Percentiles rank a stretch among this genome's conserved stretches.
Evolutionary conservation across 2,329 filamentous ascomycete species (phyloP).

Genomic region (Fusarium dlaminii): DNA sequence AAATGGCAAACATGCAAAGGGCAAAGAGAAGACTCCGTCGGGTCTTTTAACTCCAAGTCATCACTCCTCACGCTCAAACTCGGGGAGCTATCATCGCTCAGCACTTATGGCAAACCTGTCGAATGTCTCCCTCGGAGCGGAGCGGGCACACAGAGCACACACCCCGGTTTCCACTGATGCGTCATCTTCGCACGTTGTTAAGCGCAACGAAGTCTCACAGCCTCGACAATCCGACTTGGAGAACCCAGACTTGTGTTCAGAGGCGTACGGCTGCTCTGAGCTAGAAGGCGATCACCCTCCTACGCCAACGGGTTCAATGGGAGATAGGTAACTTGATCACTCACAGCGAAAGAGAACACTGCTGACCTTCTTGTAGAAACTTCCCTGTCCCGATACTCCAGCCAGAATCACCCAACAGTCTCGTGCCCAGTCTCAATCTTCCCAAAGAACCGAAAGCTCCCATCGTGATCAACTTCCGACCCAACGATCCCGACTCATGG

Average conservation of each 20-base stretch:
- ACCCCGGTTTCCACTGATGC: not conserved
- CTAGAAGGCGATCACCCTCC: slow-evolving; percentile 15
- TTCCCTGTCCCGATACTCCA: slow-evolving; percentile 19
- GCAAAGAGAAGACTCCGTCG: slow-evolving; percentile 34
- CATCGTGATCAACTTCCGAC: slow-evolving; percentile 40
- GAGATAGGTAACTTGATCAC: slow-evolving; percentile 6
- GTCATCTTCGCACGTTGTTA: slow-evolving; percentile 21
- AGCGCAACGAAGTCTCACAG: slow-evolving; percentile 21
- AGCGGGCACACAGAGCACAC: not conserved
- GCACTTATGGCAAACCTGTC: slow-evolving; percentile 21
- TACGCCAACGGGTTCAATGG: slow-evolving; percentile 20
- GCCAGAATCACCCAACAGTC: slow-evolving; percentile 24
- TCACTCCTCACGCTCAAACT: slow-evolving; percentile 41
- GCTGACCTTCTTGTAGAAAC: slow-evolving; percentile 19
- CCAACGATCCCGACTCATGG: slow-evolving; percentile 55
- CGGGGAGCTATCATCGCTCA: slow-evolving; percentile 38
- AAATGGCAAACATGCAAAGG: slow-evolving; percentile 37
- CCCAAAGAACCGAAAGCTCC: slow-evolving; percentile 13
- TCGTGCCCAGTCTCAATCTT: slow-evolving; percentile 6
- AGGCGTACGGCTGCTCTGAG: slow-evolving; percentile 34
- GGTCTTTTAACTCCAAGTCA: slow-evolving; percentile 40
- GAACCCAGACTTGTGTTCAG: slow-evolving; percentile 19
- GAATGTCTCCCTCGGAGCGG: slow-evolving; percentile 20
- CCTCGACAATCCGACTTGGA: slow-evolving; percentile 3
- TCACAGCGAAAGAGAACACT: not conserved